Evolutionary conservation across 2,329 filamentous ascomycete species (phyloP).

Genomic region (Fusarium sp.): DNA sequence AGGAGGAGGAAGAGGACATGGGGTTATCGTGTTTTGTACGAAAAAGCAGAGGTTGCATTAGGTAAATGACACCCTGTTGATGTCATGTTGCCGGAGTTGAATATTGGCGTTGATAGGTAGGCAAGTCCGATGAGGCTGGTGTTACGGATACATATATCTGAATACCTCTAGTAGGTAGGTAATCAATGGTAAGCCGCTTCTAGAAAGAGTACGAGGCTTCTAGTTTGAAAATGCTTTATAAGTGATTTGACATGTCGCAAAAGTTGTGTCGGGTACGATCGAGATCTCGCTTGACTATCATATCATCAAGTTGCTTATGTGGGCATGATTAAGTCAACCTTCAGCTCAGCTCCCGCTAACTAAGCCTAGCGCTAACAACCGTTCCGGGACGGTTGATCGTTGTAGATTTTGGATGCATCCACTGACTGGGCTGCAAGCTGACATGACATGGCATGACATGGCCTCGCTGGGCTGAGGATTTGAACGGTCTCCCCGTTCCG

Average conservation of each 20-base stretch:
- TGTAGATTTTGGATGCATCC: constrained; percentile 24
- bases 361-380: constrained; percentile 3
- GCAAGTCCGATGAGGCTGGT: not conserved
- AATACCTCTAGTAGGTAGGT: not conserved
- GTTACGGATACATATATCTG: not conserved
- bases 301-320: constrained; percentile 24
- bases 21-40: constrained; percentile 24
- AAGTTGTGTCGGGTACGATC: constrained; percentile 4
- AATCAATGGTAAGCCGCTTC: constrained; percentile 2
- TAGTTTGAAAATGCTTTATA: constrained; percentile 25
- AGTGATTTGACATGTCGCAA: constrained; percentile 15
- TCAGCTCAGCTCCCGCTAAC: constrained; percentile 6
- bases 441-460: constrained; percentile 8
- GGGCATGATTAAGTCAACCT: constrained; percentile 32
- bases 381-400: not conserved
- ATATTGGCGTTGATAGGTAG: not conserved
- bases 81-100: constrained; percentile 6
- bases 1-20: not conserved
- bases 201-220: constrained; percentile 6
- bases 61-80: not conserved
- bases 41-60: constrained; percentile 3
- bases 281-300: constrained; percentile 8
- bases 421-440: not conserved
- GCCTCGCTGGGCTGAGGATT: constrained; percentile 35
- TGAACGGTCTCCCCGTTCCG: constrained; percentile 8